These are phyloP conservation scores for Entophlyctis helioformis DNA, from an alignment of 192 early-diverging fungal genomes.

Conservation along the genomic window DNA sequence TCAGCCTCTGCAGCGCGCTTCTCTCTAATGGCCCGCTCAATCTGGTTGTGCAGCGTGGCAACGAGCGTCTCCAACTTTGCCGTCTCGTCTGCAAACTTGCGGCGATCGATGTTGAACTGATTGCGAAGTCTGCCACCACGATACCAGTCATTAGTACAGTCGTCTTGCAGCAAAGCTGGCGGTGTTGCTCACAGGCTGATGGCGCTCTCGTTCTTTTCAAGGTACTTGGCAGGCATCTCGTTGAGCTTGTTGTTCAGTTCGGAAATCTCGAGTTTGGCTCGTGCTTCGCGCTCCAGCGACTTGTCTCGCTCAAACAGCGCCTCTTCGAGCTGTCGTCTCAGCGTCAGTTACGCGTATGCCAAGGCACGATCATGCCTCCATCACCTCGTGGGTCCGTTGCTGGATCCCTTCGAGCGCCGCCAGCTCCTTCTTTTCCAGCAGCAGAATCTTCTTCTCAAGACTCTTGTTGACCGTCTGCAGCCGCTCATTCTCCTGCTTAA, in stretches of 20 bases:
- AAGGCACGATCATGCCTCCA: background rate
- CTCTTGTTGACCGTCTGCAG: no score
- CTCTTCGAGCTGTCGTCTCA: conserved; percentile 12
- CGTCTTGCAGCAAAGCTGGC: background rate
- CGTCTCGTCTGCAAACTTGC: conserved; percentile 19
- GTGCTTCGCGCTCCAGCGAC: conserved; percentile 22
- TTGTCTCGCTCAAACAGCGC: conserved; percentile 28
- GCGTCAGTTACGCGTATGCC: background rate
- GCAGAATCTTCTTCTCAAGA: conserved; percentile 3
- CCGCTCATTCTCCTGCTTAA: background rate
- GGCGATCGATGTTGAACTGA: conserved; percentile 16
- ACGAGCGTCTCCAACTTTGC: no score
- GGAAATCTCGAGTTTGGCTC: conserved; percentile 15
- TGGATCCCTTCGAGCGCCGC: background rate
- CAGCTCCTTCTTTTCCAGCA: conserved; percentile 12
- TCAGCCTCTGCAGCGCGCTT: conserved; percentile 36
- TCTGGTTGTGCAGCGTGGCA: no score
- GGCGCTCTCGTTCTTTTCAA: conserved; percentile 23
- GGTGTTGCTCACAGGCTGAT: conserved; percentile 9
- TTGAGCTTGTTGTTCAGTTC: conserved; percentile 14
- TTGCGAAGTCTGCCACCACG: conserved; percentile 12
- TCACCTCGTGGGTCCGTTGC: conserved; percentile 3
- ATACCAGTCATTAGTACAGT: background rate
- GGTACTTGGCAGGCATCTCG: conserved; percentile 15
- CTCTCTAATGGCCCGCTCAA: conserved; percentile 36